Evolutionary conservation across 163 green algal species (phyloP).

Genomic region (Chloromonas sp.): DNA sequence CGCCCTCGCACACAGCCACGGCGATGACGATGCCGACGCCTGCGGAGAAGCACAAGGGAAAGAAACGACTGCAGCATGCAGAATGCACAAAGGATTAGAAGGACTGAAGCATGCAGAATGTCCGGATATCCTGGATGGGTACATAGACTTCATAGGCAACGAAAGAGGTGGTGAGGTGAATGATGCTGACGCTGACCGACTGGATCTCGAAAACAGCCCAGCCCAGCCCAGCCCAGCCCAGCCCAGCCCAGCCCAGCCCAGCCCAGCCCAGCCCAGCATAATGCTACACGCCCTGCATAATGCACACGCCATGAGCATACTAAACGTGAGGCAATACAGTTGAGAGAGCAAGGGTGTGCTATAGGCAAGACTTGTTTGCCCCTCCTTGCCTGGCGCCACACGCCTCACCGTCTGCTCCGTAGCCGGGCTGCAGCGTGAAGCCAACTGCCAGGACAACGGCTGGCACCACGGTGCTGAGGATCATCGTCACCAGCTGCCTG

Average conservation of each 20-base stretch:
- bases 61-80: neutral
- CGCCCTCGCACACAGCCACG: neutral
- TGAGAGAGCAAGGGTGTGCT: neutral
- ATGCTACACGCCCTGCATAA: no score
- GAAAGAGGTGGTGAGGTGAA: neutral
- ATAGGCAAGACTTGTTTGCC: neutral
- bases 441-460: neutral
- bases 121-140: neutral
- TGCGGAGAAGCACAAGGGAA: neutral
- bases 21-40: neutral
- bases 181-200: neutral
- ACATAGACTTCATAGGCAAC: neutral
- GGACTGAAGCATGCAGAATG: neutral
- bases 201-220: no score
- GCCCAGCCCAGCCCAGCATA: no score
- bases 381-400: neutral
- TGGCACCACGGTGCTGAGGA: neutral
- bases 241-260: no score
- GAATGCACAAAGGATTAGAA: neutral
- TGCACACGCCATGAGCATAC: neutral
- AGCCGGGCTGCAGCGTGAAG: neutral
- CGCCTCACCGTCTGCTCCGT: conserved; percentile 1
- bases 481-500: conserved; percentile 6
- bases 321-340: neutral
- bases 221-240: no score